Percentiles rank a stretch among this genome's conserved stretches.
Evolutionary conservation across 1,284 basidiomycete species (phyloP).

Genomic region (Heliocybe sulcata): DNA sequence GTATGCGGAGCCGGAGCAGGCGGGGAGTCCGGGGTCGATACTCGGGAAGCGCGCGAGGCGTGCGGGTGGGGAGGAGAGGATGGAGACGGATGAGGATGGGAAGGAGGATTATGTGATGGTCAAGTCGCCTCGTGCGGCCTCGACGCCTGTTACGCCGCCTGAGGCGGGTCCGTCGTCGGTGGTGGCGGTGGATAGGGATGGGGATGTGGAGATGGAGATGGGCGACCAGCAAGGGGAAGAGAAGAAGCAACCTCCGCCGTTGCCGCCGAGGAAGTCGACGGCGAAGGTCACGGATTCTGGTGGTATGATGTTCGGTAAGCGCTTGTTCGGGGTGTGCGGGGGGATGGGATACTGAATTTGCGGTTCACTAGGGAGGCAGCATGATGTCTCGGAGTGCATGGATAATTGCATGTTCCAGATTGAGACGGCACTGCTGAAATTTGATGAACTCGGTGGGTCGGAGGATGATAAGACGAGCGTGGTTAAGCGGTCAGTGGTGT

Average conservation of each 20-base stretch:
- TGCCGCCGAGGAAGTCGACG: constrained; percentile 56
- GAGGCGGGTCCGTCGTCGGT: constrained; percentile 16
- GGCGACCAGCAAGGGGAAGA: constrained; percentile 14
- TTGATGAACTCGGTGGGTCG: constrained; percentile 53
- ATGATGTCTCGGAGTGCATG: constrained; percentile 98
- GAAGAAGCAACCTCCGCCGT: constrained; percentile 42
- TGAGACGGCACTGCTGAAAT: constrained; percentile 82
- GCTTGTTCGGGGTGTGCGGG: background rate
- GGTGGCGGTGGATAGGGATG: constrained; percentile 19
- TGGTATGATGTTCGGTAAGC: constrained; percentile 87
- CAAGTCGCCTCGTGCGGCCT: constrained; percentile 30
- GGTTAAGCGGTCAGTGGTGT: constrained; percentile 61
- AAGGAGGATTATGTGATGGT: constrained; percentile 44
- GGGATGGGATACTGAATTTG: constrained; percentile 5
- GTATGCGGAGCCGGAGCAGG: constrained; percentile 14
- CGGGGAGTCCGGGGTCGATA: constrained; percentile 38
- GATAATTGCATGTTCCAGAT: constrained; percentile 99
- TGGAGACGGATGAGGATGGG: constrained; percentile 32
- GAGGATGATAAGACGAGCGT: constrained; percentile 61
- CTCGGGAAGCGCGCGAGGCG: constrained; percentile 68
- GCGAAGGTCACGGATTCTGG: constrained; percentile 51
- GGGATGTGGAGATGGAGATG: constrained; percentile 42
- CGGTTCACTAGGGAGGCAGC: constrained; percentile 83
- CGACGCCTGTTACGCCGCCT: constrained; percentile 12
- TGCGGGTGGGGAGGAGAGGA: constrained; percentile 38